These are phyloP conservation scores for Aspergillus versicolor DNA, from an alignment of 2,329 filamentous ascomycete species.

Conservation along the genomic window DNA sequence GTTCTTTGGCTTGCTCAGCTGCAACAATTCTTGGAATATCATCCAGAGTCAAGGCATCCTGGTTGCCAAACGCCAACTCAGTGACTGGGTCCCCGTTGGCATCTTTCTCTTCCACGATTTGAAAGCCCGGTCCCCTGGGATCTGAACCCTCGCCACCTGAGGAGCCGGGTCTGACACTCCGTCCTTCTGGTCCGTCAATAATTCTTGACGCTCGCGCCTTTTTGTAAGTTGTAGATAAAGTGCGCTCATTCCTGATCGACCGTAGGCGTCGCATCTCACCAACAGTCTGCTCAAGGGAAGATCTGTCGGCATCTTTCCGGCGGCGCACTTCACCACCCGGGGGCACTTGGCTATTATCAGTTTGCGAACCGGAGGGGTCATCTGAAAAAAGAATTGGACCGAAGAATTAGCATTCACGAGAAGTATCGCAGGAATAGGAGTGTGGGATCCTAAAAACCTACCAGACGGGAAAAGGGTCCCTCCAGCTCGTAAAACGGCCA, in stretches of 20 bases:
- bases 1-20: constrained; percentile 89
- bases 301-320: constrained; percentile 64
- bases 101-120: constrained; percentile 78
- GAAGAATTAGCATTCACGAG: neutral
- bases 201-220: constrained; percentile 88
- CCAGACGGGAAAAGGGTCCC: constrained; percentile 72
- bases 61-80: constrained; percentile 82
- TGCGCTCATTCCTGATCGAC: constrained; percentile 91
- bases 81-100: constrained; percentile 67
- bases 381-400: constrained; percentile 44
- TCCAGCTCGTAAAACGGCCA: constrained; percentile 81
- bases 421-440: too few species aligned
- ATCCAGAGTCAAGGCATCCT: constrained; percentile 89
- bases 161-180: constrained; percentile 67
- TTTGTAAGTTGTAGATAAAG: constrained; percentile 87
- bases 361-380: constrained; percentile 66
- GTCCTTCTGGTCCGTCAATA: constrained; percentile 79
- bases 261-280: constrained; percentile 90
- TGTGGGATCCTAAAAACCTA: constrained; percentile 33
- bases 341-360: constrained; percentile 60
- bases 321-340: constrained; percentile 52
- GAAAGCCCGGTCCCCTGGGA: constrained; percentile 59
- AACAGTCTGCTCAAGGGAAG: constrained; percentile 90
- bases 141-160: constrained; percentile 61
- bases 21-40: constrained; percentile 96